Evolutionary conservation across 2,329 filamentous ascomycete genomes (phyloP).

Genomic region (Eutypella sp.): DNA sequence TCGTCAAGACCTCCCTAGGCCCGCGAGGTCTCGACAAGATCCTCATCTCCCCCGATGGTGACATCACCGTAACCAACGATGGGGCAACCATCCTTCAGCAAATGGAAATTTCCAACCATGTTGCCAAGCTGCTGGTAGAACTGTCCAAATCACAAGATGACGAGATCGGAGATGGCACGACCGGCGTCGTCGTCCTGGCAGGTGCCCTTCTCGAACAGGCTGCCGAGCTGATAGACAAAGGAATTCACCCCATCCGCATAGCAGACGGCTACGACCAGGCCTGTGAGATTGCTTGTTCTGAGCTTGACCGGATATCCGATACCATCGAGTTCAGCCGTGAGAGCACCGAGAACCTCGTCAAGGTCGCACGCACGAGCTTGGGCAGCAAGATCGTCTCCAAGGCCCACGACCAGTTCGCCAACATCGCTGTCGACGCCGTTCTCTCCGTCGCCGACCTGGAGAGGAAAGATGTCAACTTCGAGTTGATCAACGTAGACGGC

Average conservation of each 20-base stretch:
- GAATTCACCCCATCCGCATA: slow-evolving; percentile 97
- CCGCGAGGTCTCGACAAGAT: slow-evolving; percentile 98
- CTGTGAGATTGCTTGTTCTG: slow-evolving; percentile 90
- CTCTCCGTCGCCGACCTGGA: slow-evolving; percentile 94
- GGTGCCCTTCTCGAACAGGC: slow-evolving; percentile 94
- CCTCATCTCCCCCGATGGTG: slow-evolving; percentile 94
- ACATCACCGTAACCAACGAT: slow-evolving; percentile 99
- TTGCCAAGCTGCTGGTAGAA: slow-evolving; percentile 93
- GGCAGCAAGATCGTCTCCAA: slow-evolving; percentile 99
- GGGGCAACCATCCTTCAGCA: slow-evolving; percentile 94
- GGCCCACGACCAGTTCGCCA: slow-evolving; percentile 94
- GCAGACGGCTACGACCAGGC: slow-evolving; percentile 97
- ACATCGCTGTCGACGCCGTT: slow-evolving; percentile 95
- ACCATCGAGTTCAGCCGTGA: slow-evolving; percentile 78
- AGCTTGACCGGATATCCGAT: slow-evolving; percentile 91
- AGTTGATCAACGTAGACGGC: slow-evolving; percentile 98
- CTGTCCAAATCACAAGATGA: slow-evolving; percentile 98
- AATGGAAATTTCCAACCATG: slow-evolving; percentile 99
- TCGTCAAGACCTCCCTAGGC: slow-evolving; percentile 94
- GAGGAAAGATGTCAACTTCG: slow-evolving; percentile 95
- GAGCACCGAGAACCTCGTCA: slow-evolving; percentile 79
- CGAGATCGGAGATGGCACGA: slow-evolving; percentile 97
- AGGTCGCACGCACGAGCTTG: slow-evolving; percentile 91
- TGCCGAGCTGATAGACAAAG: slow-evolving; percentile 97
- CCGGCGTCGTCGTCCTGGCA: slow-evolving; percentile 92